These are phyloP conservation scores for Hordeum pubiflorum DNA, from an alignment of 202 grass and related monocot species.

Conservation along the genomic window DNA sequence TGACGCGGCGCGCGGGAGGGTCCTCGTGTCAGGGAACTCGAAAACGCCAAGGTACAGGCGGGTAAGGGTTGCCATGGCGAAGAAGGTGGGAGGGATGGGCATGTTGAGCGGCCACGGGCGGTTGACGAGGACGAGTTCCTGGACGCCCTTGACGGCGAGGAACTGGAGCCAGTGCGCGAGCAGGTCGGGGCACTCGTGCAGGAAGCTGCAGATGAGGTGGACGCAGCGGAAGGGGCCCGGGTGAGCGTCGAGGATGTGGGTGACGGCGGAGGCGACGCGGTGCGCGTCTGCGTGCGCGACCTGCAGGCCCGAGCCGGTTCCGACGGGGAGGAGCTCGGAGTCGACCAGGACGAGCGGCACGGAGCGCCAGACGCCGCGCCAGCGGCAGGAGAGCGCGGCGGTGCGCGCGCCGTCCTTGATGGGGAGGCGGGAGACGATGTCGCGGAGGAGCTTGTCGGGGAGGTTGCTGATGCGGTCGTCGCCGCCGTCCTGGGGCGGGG, in stretches of 20 bases:
- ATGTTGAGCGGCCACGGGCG: background rate
- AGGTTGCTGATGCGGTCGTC: conserved; percentile 1
- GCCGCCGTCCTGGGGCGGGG: background rate
- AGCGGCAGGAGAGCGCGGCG: conserved; percentile 3
- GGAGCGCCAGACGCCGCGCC: background rate
- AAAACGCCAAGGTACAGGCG: background rate
- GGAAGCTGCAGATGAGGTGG: background rate
- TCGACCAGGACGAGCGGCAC: background rate
- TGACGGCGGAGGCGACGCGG: background rate
- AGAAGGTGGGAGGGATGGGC: background rate
- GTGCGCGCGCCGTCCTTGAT: background rate
- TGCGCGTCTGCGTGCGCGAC: background rate
- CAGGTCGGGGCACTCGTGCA: background rate
- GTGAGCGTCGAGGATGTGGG: background rate
- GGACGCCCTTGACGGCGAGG: background rate
- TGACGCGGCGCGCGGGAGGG: background rate
- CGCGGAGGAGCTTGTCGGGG: background rate
- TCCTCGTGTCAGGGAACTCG: background rate
- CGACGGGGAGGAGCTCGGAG: background rate
- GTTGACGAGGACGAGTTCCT: background rate
- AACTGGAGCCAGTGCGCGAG: conserved; percentile 1
- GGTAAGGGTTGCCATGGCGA: background rate
- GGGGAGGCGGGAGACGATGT: conserved; percentile 2
- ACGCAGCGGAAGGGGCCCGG: background rate
- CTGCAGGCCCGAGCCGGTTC: background rate